phyloP scores from a whole-genome alignment of 2,329 filamentous ascomycete genomes.

The Venturia effusa region DNA sequence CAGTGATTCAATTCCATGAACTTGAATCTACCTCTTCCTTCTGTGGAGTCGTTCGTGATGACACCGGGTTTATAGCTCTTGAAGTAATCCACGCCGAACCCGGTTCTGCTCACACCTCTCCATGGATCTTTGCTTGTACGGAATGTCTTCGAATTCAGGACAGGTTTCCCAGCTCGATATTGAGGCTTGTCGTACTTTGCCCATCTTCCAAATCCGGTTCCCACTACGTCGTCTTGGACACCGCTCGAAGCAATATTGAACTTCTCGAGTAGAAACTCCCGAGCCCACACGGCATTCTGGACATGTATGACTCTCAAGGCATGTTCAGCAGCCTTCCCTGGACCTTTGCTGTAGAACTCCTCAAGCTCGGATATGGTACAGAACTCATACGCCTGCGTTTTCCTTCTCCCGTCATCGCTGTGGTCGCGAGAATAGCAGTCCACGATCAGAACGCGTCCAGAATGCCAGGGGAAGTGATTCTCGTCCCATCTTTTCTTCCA shows the following conservation, averaged over 20 bases:
- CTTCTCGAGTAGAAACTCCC: constrained; percentile 37
- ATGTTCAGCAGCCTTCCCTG: constrained; percentile 2
- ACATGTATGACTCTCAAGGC: constrained; percentile 29
- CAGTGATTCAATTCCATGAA: constrained; percentile 43
- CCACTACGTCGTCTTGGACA: constrained; percentile 30
- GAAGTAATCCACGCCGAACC: constrained; percentile 43
- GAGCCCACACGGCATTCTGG: constrained; percentile 43
- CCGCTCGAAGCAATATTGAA: constrained; percentile 40
- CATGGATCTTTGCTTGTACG: constrained; percentile 39
- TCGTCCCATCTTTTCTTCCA: constrained; percentile 25
- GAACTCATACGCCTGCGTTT: constrained; percentile 39
- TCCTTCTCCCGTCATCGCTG: constrained; percentile 27
- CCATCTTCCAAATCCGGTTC: constrained; percentile 40
- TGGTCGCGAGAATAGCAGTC: constrained; percentile 36
- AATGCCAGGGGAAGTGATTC: constrained; percentile 24
- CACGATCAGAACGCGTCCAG: constrained; percentile 40
- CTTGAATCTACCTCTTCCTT: constrained; percentile 20
- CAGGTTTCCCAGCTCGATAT: constrained; percentile 38
- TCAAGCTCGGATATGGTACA: constrained; percentile 32
- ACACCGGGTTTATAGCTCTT: constrained; percentile 30
- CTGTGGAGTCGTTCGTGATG: constrained; percentile 14
- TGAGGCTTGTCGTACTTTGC: constrained; percentile 37
- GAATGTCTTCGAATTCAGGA: constrained; percentile 42
- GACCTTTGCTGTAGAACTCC: constrained; percentile 28
- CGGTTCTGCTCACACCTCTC: constrained; percentile 37